A percentile compares a stretch with the other conserved stretches of the same genome.
phyloP scores from a whole-genome alignment of 192 early-diverging fungal species.

The Rhizophagus sp. region DNA sequence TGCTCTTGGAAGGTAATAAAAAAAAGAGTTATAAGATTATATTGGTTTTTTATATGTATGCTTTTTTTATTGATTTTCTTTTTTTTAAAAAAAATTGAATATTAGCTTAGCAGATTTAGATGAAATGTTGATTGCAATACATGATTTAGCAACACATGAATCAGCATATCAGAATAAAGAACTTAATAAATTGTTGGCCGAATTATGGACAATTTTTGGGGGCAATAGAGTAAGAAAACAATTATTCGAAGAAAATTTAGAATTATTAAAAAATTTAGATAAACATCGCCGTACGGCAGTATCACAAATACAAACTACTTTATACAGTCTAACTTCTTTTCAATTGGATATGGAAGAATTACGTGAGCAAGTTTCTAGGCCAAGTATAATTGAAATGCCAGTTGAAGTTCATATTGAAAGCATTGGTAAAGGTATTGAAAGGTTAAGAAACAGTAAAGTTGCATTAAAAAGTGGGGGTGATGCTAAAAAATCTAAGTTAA shows the following conservation, averaged over 20 bases:
- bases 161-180: conserved; percentile 36
- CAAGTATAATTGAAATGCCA: conserved; percentile 34
- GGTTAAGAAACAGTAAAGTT: conserved; percentile 41
- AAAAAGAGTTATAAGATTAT: not conserved
- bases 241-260: conserved; percentile 44
- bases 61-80: not conserved
- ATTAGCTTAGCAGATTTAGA: conserved; percentile 42
- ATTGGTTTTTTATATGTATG: not conserved
- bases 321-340: conserved; percentile 50
- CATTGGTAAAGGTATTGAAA: conserved; percentile 40
- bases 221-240: conserved; percentile 36
- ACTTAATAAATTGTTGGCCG: conserved; percentile 33
- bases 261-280: conserved; percentile 40
- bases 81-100: not conserved
- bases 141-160: conserved; percentile 50
- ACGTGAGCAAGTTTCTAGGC: conserved; percentile 42
- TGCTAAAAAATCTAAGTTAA: not conserved
- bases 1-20: conserved; percentile 35
- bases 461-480: conserved; percentile 19
- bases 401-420: conserved; percentile 46
- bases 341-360: conserved; percentile 55
- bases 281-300: conserved; percentile 44
- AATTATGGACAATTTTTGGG: conserved; percentile 37
- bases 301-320: conserved; percentile 38
- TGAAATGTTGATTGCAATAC: conserved; percentile 40